Evolutionary conservation across 345 rosid species (phyloP), one percentile per base, ranked within the genome.

Genomic region (Anastatica hierochuntica): DNA sequence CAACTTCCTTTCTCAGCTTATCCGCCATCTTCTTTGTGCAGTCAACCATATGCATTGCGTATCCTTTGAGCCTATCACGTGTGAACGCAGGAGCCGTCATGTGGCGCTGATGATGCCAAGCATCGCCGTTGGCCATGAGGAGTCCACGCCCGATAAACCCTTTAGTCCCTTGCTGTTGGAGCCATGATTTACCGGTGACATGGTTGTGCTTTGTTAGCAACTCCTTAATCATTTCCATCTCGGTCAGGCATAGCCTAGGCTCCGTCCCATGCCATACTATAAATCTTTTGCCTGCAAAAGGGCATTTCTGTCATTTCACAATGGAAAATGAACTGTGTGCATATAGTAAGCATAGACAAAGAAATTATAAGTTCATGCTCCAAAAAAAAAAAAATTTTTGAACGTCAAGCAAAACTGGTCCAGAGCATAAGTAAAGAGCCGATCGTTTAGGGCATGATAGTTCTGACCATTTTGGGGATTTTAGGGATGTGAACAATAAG

Each of bases 221-320:
- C 49, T 85, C 97, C 31, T 75, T 88, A 26, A 88, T 92, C 81
- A 88, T 36, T 15, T 81, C 90, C 0, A 82, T 74, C 60, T 92
- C 98, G 1, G 80, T 73, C 26, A 92, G 33, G 43, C 95, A 88
- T 72, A 92, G 71, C 67, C 98, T 61, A 0, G 98, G 98, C 68
- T 92, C 98, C 0, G 76, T 68, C 53, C 98, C 98, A 23, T 81
- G 76, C 97, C 98, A 92, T 14, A 71, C 76, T 33, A 92, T 66
- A 26, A 92, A 92, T 50, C 95, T 75, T 60, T 85, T 85, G 68
- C 98, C 98, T 90, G 50, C 16, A 49, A 55, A 71, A 48, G 45
- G 35, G 11, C 0, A 38, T 49, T 49, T 49, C 2, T 1, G 47
- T 65, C 20, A 43, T 35, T 49, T 35, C 10, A 4, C 6, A 20